Conservation (phyloP, 2,329 filamentous ascomycete genomes). For the Cytospora chrysosperma region DNA sequence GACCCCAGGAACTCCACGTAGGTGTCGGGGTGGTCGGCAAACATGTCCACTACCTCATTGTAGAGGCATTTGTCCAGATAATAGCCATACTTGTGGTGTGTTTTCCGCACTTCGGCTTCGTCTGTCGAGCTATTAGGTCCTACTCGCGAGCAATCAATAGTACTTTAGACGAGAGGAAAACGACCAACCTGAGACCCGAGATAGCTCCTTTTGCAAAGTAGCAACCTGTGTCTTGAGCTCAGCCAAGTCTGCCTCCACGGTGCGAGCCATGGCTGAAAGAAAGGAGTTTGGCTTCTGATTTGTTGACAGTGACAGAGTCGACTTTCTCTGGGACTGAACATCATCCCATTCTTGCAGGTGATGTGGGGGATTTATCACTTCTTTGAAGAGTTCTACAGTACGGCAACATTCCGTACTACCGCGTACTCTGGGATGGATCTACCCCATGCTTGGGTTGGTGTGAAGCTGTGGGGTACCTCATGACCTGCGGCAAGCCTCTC, state of each 20-base stretch:
- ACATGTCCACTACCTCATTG: conserved; percentile 52
- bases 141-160: background rate
- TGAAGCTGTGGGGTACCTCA: background rate
- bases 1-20: conserved; percentile 57
- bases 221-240: conserved; percentile 39
- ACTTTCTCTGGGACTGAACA: background rate
- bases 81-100: conserved; percentile 58
- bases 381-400: background rate
- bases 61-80: conserved; percentile 60
- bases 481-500: background rate
- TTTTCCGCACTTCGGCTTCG: conserved; percentile 53
- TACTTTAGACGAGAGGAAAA: background rate
- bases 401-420: background rate
- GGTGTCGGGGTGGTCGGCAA: conserved; percentile 50
- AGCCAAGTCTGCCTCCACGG: conserved; percentile 36
- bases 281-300: background rate
- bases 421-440: background rate
- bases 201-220: conserved; percentile 36
- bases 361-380: background rate
- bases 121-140: conserved; percentile 35
- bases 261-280: conserved; percentile 8
- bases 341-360: no score
- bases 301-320: no score
- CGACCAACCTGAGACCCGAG: conserved; percentile 33
- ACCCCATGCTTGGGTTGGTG: background rate